A percentile compares a stretch with the other conserved stretches of the same genome.
These are phyloP conservation scores for Trichosporon sp. DNA, from an alignment of 1,284 basidiomycete species.

Conservation along the genomic window DNA sequence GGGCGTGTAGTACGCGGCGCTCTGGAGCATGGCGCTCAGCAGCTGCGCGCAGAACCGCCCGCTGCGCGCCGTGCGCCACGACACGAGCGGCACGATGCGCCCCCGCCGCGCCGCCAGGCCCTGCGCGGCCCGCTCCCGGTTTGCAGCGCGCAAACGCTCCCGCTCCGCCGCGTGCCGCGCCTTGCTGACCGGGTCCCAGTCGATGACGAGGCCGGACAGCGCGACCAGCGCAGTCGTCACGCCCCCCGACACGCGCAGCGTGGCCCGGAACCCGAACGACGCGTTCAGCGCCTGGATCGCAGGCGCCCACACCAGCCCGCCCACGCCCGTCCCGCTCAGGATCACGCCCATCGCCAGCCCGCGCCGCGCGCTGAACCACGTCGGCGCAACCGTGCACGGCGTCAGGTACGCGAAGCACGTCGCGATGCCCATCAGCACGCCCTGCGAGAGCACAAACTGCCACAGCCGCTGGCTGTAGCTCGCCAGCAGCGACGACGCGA, in stretches of 20 bases:
- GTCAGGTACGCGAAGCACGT: constrained; percentile 35
- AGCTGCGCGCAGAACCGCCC: constrained; percentile 27
- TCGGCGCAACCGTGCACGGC: constrained; percentile 32
- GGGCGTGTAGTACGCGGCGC: constrained; percentile 35
- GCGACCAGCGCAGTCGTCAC: constrained; percentile 20
- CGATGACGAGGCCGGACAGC: constrained; percentile 16
- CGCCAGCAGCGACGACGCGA: constrained; percentile 21
- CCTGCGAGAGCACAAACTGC: constrained; percentile 36
- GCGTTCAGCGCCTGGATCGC: constrained; percentile 26
- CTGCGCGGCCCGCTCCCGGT: not conserved
- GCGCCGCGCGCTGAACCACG: constrained; percentile 28
- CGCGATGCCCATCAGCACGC: constrained; percentile 28
- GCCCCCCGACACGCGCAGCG: constrained; percentile 26
- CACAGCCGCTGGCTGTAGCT: constrained; percentile 26
- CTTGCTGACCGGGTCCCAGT: constrained; percentile 30
- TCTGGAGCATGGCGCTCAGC: constrained; percentile 22
- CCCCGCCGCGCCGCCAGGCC: not conserved
- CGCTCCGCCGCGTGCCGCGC: constrained; percentile 18
- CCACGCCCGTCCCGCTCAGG: constrained; percentile 34
- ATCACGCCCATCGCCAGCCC: constrained; percentile 37
- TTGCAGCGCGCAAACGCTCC: not conserved
- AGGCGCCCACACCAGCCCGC: constrained; percentile 33
- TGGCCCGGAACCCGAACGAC: constrained; percentile 26
- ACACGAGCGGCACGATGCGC: constrained; percentile 23
- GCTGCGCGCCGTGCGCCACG: constrained; percentile 28